Evolutionary conservation across 352 stramenopile genomes (phyloP), one percentile per base, ranked within the genome.

Genomic region (Phytopythium mirpurense): DNA sequence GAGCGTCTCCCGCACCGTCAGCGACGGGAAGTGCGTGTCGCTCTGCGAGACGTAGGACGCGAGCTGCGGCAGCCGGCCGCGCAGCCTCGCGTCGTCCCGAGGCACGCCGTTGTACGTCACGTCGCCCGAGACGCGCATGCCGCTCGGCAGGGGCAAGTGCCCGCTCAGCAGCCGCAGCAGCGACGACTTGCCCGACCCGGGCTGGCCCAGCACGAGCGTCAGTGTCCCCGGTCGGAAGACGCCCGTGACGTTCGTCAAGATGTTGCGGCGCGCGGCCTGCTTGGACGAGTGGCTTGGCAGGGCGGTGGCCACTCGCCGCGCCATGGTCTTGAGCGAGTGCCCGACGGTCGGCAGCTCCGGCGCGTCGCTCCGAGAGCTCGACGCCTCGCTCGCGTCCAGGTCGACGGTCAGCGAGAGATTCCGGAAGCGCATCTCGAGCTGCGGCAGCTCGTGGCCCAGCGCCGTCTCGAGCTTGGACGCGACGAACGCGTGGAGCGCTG

Each of bases 1-100:
- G 16, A 70, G 44, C 11, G 56, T 65, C 41, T 70, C 63, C 27
- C 47, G 32, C 12, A 70, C 63, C n/a, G 63, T 70, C 7, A 70
- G 50, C 29, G 44, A 51, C 12, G 60, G 54, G 19, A 55, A 41
- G 32, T 69, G 63, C 11, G 52, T 31, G 45, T 70, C 60, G 11
- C 51, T 35, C 27, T 71, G 59, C 12, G 18, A 16, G 8, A 64
- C 50, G 56, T 63, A 70, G 21, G 58, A 21, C 19, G 59, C 43
- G 19, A 60, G 35, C 31, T 63, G 62, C n/a, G 62, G 53, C 26
- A 67, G 37, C 18, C 19, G 19, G 15, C 35, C 11, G 5, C 38
- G 51, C 16, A 57, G 14, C n/a, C n/a, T n/a, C n/a, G n/a, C n/a
- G 31, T 48, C 21, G 11, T 24, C 0, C 24, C 15, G 36, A 12